Evolutionary conservation across 495 filamentous ascomycete species (phyloP).

Genomic region (Talaromyces proteolyticus): DNA sequence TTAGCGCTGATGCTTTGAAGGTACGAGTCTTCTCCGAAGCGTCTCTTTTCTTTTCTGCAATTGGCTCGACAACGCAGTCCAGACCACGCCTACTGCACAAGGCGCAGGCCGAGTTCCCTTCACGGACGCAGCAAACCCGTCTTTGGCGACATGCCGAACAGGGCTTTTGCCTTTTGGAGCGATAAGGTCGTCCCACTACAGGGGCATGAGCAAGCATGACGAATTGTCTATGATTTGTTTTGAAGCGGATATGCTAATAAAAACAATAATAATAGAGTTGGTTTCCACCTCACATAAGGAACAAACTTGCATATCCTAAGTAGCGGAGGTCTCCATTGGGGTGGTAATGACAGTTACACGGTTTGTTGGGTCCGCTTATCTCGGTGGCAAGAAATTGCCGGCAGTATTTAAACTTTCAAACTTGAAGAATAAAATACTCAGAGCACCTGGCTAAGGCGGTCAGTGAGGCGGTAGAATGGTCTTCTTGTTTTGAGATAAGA

Average conservation of each 20-base stretch:
- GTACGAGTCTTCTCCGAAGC: constrained; percentile 1
- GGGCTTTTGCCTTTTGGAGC: constrained; percentile 3
- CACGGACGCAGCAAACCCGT: constrained; percentile 1
- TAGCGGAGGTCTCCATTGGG: no score
- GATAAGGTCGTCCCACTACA: constrained; percentile 2
- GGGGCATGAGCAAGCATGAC: constrained; percentile 2
- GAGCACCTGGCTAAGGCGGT: no score
- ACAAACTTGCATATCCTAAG: neutral
- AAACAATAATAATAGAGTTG: constrained; percentile 3
- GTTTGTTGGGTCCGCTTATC: constrained; percentile 2
- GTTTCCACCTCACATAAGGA: neutral
- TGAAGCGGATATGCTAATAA: neutral
- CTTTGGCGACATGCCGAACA: constrained; percentile 2
- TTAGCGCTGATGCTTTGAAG: neutral
- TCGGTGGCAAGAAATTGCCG: neutral
- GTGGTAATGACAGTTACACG: no score
- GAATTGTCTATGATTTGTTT: neutral
- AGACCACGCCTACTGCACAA: constrained; percentile 2
- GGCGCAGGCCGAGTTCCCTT: constrained; percentile 2
- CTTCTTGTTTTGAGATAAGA: constrained; percentile 2
- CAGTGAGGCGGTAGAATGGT: no score
- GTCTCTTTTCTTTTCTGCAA: constrained; percentile 2
- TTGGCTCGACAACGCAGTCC: constrained; percentile 4
- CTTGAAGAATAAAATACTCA: no score
- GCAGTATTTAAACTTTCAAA: neutral